Evolutionary conservation across 306 rosid species (phyloP).

Genomic region (Cicer yamashitae): DNA sequence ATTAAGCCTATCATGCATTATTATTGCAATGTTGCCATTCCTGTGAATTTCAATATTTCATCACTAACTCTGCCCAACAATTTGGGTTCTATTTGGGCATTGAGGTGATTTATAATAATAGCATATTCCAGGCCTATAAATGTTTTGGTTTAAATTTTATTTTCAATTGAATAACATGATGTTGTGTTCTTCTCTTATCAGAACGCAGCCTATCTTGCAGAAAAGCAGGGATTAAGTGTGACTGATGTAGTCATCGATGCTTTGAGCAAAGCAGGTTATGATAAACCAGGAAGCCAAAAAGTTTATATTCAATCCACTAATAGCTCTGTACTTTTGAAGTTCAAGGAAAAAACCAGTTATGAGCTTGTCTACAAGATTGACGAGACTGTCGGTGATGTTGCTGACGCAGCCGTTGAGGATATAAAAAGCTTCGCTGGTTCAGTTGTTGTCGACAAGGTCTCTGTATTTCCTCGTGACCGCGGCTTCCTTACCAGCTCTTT

Average conservation of each 20-base stretch:
- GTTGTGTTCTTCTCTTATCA: slow-evolving; percentile 49
- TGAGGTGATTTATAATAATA: no score
- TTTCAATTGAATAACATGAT: slow-evolving; percentile 24
- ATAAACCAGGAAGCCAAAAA: slow-evolving; percentile 50
- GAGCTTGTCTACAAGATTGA: slow-evolving; percentile 75
- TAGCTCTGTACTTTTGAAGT: slow-evolving; percentile 68
- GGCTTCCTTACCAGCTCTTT: slow-evolving; percentile 46
- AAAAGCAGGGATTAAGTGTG: slow-evolving; percentile 53
- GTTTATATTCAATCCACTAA: slow-evolving; percentile 78
- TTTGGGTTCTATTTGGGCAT: not conserved
- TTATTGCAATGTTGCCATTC: not conserved
- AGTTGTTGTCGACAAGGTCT: slow-evolving; percentile 67
- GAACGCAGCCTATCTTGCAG: slow-evolving; percentile 81
- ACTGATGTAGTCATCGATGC: slow-evolving; percentile 58
- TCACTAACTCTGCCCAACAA: not conserved
- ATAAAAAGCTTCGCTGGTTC: slow-evolving; percentile 73
- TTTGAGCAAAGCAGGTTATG: slow-evolving; percentile 69
- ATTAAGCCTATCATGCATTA: slow-evolving; percentile 1
- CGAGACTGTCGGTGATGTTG: slow-evolving; percentile 52
- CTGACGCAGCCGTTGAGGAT: slow-evolving; percentile 50
- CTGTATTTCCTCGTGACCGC: slow-evolving; percentile 39
- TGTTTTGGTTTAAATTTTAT: not conserved
- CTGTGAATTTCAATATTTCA: slow-evolving; percentile 29
- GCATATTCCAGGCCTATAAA: not conserved
- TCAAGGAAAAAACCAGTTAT: slow-evolving; percentile 60